phyloP scores from a whole-genome alignment of 768 basidiomycete genomes.

The Cyclocybe cylindracea region DNA sequence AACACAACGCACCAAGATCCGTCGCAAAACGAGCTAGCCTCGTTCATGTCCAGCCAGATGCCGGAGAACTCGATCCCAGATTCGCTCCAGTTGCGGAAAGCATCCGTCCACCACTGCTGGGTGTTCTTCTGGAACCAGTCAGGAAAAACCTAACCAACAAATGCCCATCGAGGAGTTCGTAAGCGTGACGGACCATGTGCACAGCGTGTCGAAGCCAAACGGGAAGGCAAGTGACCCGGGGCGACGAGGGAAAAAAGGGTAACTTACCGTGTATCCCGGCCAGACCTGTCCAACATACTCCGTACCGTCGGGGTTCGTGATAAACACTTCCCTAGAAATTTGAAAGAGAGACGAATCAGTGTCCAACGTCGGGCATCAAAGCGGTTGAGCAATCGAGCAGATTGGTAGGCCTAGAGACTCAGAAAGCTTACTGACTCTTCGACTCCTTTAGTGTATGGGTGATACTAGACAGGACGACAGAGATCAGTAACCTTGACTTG shows the following conservation, averaged over 20 bases:
- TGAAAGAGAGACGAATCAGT: conserved; percentile 1
- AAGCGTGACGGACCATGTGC: neutral
- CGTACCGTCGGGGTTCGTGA: conserved; percentile 74
- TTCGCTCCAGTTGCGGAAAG: conserved; percentile 30
- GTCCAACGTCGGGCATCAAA: conserved; percentile 10
- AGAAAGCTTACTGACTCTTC: conserved; percentile 43
- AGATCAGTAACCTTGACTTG: conserved; percentile 1
- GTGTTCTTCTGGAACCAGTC: conserved; percentile 33
- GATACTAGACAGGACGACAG: conserved; percentile 45
- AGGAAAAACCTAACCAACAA: conserved; percentile 24
- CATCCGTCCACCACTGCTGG: conserved; percentile 32
- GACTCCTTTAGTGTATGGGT: conserved; percentile 63
- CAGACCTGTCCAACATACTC: conserved; percentile 77
- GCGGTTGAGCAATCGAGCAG: neutral
- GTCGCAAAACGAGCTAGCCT: conserved; percentile 35
- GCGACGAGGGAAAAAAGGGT: neutral
- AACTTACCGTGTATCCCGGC: conserved; percentile 68
- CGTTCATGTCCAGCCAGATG: conserved; percentile 37
- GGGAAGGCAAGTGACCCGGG: neutral
- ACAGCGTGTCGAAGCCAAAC: neutral
- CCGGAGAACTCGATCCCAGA: conserved; percentile 31
- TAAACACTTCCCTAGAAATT: conserved; percentile 56
- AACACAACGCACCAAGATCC: conserved; percentile 30
- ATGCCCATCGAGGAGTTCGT: neutral
- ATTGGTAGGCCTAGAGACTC: neutral